phyloP scores from a whole-genome alignment of 2,329 filamentous ascomycete genomes.

The Monosporascus sp. region DNA sequence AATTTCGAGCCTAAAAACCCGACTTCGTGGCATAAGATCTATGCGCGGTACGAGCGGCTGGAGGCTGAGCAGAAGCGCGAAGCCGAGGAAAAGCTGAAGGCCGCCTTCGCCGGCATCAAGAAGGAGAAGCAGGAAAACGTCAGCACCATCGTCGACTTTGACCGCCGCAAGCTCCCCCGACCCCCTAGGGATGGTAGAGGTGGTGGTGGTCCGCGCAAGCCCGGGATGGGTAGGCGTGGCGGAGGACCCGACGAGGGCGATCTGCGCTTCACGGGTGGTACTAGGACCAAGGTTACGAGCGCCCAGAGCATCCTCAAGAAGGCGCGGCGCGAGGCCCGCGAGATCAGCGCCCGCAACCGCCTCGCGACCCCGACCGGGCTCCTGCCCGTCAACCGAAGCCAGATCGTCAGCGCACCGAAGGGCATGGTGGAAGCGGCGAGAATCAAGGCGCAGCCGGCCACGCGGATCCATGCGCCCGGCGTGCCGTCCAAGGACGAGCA shows the following conservation, averaged over 20 bases:
- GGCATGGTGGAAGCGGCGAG: conserved; percentile 50
- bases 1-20: conserved; percentile 61
- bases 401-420: conserved; percentile 44
- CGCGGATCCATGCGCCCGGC: conserved; percentile 13
- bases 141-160: conserved; percentile 46
- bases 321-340: conserved; percentile 50
- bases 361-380: conserved; percentile 35
- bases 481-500: neutral
- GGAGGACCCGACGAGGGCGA: conserved; percentile 24
- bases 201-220: conserved; percentile 9
- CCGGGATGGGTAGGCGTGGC: conserved; percentile 3
- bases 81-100: conserved; percentile 53
- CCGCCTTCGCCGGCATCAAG: conserved; percentile 51
- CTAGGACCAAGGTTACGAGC: conserved; percentile 45
- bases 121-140: conserved; percentile 52
- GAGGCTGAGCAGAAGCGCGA: conserved; percentile 50
- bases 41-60: conserved; percentile 60
- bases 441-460: conserved; percentile 31
- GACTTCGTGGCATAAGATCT: conserved; percentile 71
- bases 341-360: conserved; percentile 44
- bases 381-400: conserved; percentile 26
- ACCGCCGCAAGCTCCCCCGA: conserved; percentile 40
- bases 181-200: conserved; percentile 28
- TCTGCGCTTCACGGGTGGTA: conserved; percentile 41
- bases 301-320: conserved; percentile 51